Conservation (phyloP, 1,284 basidiomycete genomes). For the Caloboletus firmus region DNA sequence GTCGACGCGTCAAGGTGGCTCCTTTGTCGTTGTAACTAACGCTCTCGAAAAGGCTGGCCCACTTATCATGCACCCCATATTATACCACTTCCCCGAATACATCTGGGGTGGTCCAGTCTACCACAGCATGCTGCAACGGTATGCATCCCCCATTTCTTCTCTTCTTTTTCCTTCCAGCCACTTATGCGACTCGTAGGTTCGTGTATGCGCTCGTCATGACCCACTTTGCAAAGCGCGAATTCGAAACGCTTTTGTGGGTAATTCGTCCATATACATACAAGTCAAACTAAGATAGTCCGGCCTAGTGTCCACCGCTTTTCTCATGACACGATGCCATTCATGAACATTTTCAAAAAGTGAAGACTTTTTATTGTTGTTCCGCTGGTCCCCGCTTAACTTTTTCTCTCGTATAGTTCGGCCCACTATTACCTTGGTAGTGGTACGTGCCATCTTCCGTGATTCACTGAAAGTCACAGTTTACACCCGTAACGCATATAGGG, state of each 20-base stretch:
- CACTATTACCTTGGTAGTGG: slow-evolving; percentile 90
- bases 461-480: background rate
- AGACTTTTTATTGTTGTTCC: slow-evolving; percentile 19
- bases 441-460: slow-evolving; percentile 20
- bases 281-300: background rate
- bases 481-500: slow-evolving; percentile 36
- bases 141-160: slow-evolving; percentile 16
- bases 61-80: slow-evolving; percentile 85
- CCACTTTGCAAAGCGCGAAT: slow-evolving; percentile 91
- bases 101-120: slow-evolving; percentile 70
- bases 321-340: slow-evolving; percentile 88
- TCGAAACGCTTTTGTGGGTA: slow-evolving; percentile 86
- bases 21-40: slow-evolving; percentile 4
- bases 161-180: background rate
- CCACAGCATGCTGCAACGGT: slow-evolving; percentile 82
- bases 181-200: slow-evolving; percentile 49
- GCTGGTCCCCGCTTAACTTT: background rate
- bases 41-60: slow-evolving; percentile 69
- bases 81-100: slow-evolving; percentile 72
- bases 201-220: slow-evolving; percentile 78
- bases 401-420: slow-evolving; percentile 56
- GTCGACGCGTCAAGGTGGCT: slow-evolving; percentile 26
- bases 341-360: slow-evolving; percentile 90
- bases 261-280: slow-evolving; percentile 8
- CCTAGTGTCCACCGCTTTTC: slow-evolving; percentile 90